Evolutionary conservation across 352 stramenopile species (phyloP).

Genomic region (Globisporangium uncinulatum): DNA sequence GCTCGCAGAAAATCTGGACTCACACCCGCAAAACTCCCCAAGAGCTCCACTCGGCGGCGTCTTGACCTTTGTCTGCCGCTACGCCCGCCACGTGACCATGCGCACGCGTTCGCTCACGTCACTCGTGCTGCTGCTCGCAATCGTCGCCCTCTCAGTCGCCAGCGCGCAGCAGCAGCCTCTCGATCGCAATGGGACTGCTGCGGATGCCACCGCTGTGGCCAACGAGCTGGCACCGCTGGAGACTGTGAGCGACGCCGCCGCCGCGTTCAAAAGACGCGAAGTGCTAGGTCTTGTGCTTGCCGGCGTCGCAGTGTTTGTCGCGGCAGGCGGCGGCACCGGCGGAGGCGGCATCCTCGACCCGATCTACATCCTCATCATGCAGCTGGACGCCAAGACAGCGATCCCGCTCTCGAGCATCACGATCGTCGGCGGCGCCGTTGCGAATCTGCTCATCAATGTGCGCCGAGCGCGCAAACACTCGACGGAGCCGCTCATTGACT

Average conservation of each 20-base stretch:
- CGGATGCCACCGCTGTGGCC: not conserved
- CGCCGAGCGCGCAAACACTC: slow-evolving; percentile 85
- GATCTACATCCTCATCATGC: slow-evolving; percentile 95
- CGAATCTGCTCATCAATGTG: slow-evolving; percentile 91
- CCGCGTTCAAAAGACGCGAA: slow-evolving; percentile 16
- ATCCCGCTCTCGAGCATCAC: slow-evolving; percentile 96
- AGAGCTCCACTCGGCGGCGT: too few species aligned
- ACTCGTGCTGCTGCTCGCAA: not conserved
- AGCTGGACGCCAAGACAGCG: slow-evolving; percentile 87
- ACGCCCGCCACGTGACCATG: too few species aligned
- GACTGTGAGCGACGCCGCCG: not conserved
- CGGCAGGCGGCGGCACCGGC: slow-evolving; percentile 85
- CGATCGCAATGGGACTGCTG: not conserved
- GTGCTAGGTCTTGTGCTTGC: slow-evolving; percentile 43
- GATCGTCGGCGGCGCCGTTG: slow-evolving; percentile 92
- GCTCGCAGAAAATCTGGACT: too few species aligned
- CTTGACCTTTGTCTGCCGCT: too few species aligned
- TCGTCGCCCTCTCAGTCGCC: not conserved
- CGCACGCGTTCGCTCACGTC: too few species aligned
- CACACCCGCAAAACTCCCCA: too few species aligned
- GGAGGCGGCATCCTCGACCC: slow-evolving; percentile 94
- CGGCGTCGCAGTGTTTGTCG: slow-evolving; percentile 77
- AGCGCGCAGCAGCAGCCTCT: not conserved
- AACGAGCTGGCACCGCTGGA: not conserved
- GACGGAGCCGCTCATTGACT: slow-evolving; percentile 93